These are phyloP conservation scores for Trifolium fragiferum DNA, from an alignment of 306 rosid genomes.

Conservation along the genomic window DNA sequence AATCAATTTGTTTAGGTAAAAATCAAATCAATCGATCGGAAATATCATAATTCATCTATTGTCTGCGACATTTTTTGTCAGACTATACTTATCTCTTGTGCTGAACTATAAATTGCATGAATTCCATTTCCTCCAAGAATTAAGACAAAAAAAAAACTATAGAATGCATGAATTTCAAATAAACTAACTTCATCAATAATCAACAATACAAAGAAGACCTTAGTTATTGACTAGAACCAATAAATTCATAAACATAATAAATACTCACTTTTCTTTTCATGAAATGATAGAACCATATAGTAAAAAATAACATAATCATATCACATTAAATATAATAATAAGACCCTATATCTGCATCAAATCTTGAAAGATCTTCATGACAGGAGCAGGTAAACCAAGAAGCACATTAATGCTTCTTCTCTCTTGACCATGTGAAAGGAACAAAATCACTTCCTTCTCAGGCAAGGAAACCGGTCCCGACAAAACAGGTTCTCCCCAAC, in stretches of 20 bases:
- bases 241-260: constrained; percentile 6
- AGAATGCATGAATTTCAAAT: background rate
- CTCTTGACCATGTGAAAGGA: constrained; percentile 78
- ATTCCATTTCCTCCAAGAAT: too few species aligned
- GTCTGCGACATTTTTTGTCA: too few species aligned
- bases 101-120: too few species aligned
- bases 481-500: constrained; percentile 93
- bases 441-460: constrained; percentile 86
- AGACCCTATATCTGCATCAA: constrained; percentile 57
- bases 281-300: constrained; percentile 34
- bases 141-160: background rate
- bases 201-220: background rate
- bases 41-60: too few species aligned
- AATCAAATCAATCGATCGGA: too few species aligned
- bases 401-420: constrained; percentile 84
- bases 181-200: constrained; percentile 19
- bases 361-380: constrained; percentile 81
- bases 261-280: constrained; percentile 4
- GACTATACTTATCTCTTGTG: too few species aligned
- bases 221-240: background rate
- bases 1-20: too few species aligned
- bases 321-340: background rate
- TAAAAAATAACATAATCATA: constrained; percentile 37
- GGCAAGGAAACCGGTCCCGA: constrained; percentile 95
- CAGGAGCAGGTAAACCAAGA: constrained; percentile 84